Evolutionary conservation across 1,139 yeast species (phyloP).

Genomic region (Geotrichum klebahnii): DNA sequence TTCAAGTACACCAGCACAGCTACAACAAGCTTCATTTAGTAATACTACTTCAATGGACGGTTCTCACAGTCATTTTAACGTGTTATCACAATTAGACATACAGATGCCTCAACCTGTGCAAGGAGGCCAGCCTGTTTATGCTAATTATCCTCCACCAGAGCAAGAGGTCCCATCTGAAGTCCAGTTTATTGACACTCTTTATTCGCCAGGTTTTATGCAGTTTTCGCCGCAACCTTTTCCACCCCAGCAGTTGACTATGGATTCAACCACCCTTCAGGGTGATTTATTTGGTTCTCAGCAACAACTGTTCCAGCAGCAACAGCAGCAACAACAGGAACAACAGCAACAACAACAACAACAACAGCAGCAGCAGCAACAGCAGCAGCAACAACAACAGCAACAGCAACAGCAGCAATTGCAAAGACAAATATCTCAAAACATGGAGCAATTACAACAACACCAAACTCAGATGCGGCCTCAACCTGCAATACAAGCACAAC

Average conservation of each 20-base stretch:
- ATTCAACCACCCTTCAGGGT: too few relatives aligned
- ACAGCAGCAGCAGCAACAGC: conserved; percentile 4
- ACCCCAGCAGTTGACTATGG: not conserved
- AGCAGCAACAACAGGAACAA: not conserved
- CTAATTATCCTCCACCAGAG: not conserved
- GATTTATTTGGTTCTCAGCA: not conserved
- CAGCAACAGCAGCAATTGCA: conserved; percentile 4
- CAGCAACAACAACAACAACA: conserved; percentile 1
- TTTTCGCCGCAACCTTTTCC: not conserved
- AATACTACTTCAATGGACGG: conserved; percentile 12
- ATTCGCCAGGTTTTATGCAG: not conserved
- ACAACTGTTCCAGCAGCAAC: not conserved
- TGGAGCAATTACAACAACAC: not conserved
- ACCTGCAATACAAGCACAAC: not conserved
- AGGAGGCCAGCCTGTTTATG: conserved; percentile 1
- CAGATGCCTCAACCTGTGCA: not conserved
- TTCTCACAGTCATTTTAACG: conserved; percentile 6
- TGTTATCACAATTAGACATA: not conserved
- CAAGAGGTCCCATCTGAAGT: not conserved
- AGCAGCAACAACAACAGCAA: conserved; percentile 5
- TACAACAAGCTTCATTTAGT: too few relatives aligned
- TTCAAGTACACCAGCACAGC: too few relatives aligned
- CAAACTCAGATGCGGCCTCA: conserved; percentile 9
- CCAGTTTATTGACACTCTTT: conserved; percentile 2
- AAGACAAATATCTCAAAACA: not conserved